Percentiles rank a stretch among this genome's conserved stretches.
phyloP scores from a whole-genome alignment of 257 asterid genomes.

The Verbascum thapsus region DNA sequence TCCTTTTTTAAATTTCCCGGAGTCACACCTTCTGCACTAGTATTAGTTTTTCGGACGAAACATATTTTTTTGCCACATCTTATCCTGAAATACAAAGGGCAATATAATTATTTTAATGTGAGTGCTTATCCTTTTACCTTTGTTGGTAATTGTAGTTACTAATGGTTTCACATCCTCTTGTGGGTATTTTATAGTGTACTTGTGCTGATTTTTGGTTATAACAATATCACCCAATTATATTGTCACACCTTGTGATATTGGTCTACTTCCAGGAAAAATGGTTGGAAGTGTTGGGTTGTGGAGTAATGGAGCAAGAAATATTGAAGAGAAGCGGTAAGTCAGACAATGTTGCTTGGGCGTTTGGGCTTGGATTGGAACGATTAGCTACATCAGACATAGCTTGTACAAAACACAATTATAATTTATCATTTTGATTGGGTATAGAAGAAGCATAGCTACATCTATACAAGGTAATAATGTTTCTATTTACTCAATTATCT shows the following conservation, averaged over 20 bases:
- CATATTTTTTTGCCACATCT: neutral
- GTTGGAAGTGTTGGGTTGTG: constrained; percentile 99
- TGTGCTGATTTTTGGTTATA: constrained; percentile 8
- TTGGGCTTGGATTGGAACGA: constrained; percentile 97
- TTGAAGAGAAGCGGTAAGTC: constrained; percentile 70
- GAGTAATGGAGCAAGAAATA: constrained; percentile 97
- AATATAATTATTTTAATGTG: neutral
- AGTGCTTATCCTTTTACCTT: neutral
- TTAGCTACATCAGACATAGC: constrained; percentile 61
- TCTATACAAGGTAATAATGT: too few species aligned
- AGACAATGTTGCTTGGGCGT: constrained; percentile 94
- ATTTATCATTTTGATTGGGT: too few species aligned
- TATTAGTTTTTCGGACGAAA: neutral
- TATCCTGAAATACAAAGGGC: neutral
- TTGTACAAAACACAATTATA: constrained; percentile 9
- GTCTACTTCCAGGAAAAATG: constrained; percentile 63
- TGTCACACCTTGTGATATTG: too few species aligned
- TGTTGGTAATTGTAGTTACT: too few species aligned
- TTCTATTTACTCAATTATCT: too few species aligned
- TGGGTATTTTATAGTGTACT: neutral
- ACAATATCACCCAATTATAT: too few species aligned
- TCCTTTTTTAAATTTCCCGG: too few species aligned
- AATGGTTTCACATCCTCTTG: too few species aligned
- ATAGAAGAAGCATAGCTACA: too few species aligned
- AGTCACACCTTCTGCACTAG: too few species aligned